Conservation (phyloP, 441 rosid genomes). For the Mallotus repandus region DNA sequence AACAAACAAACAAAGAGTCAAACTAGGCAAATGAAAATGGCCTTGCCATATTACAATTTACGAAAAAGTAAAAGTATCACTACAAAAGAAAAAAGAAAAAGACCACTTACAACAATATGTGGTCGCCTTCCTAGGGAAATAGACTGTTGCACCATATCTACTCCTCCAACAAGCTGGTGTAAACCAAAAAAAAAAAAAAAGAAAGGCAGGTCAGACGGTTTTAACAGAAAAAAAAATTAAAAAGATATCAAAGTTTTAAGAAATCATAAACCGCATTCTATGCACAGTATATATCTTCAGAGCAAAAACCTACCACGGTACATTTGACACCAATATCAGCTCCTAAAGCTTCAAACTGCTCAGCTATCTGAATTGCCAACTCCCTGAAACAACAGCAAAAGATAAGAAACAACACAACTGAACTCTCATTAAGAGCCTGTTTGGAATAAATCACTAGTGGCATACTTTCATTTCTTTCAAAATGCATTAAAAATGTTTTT, state of each 20-base stretch:
- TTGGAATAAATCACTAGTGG: too few relatives aligned
- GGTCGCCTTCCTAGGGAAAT: constrained; percentile 78
- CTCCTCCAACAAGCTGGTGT: constrained; percentile 88
- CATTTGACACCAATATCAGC: constrained; percentile 70
- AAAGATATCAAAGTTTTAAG: neutral
- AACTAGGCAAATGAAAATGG: too few relatives aligned
- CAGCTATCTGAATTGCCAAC: constrained; percentile 91
- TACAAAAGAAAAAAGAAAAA: neutral
- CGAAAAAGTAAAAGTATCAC: neutral
- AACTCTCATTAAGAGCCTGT: too few relatives aligned
- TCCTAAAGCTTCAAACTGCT: constrained; percentile 92
- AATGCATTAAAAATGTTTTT: too few relatives aligned
- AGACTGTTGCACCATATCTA: constrained; percentile 83
- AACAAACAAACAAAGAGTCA: neutral
- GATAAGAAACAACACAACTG: neutral
- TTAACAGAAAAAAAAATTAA: neutral
- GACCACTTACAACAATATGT: constrained; percentile 66
- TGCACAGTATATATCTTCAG: neutral
- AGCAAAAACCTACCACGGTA: constrained; percentile 66
- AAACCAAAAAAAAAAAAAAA: too few relatives aligned
- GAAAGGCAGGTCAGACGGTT: too few relatives aligned
- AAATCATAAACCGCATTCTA: constrained; percentile 2
- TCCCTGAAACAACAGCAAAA: constrained; percentile 48
- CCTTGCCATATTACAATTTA: neutral
- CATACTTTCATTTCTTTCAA: too few relatives aligned